Conservation (phyloP, 2,329 filamentous ascomycete species). For the Pyricularia grisea region DNA sequence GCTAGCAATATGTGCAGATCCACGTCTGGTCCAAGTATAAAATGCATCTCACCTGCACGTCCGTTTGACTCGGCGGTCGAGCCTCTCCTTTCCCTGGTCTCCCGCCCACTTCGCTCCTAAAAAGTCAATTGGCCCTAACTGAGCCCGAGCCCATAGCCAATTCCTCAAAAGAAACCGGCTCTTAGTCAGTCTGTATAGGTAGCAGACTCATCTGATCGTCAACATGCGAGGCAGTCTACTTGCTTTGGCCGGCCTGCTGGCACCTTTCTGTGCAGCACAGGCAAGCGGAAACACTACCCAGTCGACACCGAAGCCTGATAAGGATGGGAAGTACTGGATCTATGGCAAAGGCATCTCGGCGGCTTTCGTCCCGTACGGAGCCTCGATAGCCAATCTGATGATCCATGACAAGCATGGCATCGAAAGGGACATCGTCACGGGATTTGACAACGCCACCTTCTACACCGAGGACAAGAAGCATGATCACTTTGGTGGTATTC, state of each 20-base stretch:
- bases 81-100: neutral
- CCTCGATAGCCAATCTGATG: constrained; percentile 61
- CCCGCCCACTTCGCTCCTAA: neutral
- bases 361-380: constrained; percentile 65
- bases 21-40: neutral
- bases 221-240: neutral
- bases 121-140: neutral
- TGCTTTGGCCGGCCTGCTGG: neutral
- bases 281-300: neutral
- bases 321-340: constrained; percentile 64
- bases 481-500: constrained; percentile 63
- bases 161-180: neutral
- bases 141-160: neutral
- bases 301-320: constrained; percentile 29
- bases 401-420: constrained; percentile 60
- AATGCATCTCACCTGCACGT: neutral
- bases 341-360: constrained; percentile 56
- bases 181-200: neutral
- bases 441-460: constrained; percentile 67
- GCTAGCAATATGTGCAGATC: neutral
- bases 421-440: constrained; percentile 60
- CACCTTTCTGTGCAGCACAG: constrained; percentile 3
- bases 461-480: constrained; percentile 57
- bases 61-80: neutral
- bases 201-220: neutral